Evolutionary conservation across 2,329 filamentous ascomycete genomes (phyloP).

Genomic region (Rhynchosporium secalis): DNA sequence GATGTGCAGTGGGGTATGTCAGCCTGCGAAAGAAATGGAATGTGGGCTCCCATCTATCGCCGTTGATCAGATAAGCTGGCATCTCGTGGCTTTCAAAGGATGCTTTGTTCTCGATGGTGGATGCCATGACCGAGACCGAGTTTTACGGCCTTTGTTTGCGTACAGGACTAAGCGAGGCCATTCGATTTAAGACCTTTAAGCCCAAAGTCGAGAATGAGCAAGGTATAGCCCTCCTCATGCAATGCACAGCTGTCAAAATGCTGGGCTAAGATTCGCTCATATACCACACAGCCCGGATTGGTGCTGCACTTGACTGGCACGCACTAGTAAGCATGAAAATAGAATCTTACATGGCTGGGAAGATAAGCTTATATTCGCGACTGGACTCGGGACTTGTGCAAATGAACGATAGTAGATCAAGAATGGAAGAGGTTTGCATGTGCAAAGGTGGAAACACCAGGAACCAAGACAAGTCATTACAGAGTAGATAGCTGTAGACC

Average conservation of each 20-base stretch:
- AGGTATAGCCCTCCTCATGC: conserved; percentile 4
- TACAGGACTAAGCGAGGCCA: conserved; percentile 13
- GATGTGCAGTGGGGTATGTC: background rate
- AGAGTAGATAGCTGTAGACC: background rate
- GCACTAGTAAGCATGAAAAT: conserved; percentile 2
- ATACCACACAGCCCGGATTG: conserved; percentile 6
- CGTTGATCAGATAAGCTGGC: conserved; percentile 7
- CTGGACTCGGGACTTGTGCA: background rate
- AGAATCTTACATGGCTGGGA: background rate
- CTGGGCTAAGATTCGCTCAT: background rate
- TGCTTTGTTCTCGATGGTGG: conserved; percentile 13
- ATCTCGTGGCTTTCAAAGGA: conserved; percentile 14
- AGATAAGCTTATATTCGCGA: background rate
- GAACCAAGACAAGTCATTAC: background rate
- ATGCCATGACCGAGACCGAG: background rate
- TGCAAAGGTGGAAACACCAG: background rate
- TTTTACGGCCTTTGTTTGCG: conserved; percentile 14
- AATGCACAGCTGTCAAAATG: background rate
- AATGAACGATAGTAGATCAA: background rate
- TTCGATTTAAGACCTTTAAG: conserved; percentile 1
- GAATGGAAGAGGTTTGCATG: background rate
- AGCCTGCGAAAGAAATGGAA: background rate
- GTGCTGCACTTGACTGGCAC: background rate
- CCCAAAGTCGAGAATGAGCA: background rate
- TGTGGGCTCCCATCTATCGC: background rate